Percentiles rank a stretch among this genome's conserved stretches.
These are phyloP conservation scores for Papiliotrema flavescens DNA, from an alignment of 1,284 basidiomycete species.

Conservation along the genomic window DNA sequence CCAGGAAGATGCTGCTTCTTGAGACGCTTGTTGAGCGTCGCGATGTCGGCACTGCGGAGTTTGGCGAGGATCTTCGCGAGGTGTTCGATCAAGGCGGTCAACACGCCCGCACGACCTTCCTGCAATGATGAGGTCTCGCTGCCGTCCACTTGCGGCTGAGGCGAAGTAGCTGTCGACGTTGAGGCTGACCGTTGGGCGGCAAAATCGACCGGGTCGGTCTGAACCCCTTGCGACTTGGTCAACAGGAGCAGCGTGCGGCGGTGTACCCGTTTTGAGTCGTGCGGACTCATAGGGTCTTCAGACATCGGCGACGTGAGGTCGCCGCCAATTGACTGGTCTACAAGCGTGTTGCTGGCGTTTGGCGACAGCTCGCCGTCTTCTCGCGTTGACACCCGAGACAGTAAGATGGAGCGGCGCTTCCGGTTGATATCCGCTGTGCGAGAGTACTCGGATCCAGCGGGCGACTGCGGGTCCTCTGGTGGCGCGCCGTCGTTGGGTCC, in stretches of 20 bases:
- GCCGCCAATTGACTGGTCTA: constrained; percentile 17
- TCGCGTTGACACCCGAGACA: constrained; percentile 22
- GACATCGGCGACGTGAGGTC: constrained; percentile 23
- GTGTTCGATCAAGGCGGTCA: constrained; percentile 62
- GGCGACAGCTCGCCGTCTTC: constrained; percentile 26
- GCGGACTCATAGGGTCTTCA: constrained; percentile 14
- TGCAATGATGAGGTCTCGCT: constrained; percentile 36
- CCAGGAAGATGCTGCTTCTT: constrained; percentile 82
- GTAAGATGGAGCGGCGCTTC: constrained; percentile 39
- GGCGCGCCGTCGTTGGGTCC: constrained; percentile 8
- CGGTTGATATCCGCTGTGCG: constrained; percentile 23
- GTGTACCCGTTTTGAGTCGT: constrained; percentile 23
- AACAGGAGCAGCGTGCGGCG: constrained; percentile 57
- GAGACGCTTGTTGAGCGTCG: constrained; percentile 80
- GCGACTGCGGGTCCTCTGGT: constrained; percentile 26
- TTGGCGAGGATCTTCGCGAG: constrained; percentile 63
- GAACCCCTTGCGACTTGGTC: constrained; percentile 64
- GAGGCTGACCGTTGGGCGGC: constrained; percentile 1
- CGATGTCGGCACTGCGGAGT: constrained; percentile 76
- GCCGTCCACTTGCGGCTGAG: constrained; percentile 16
- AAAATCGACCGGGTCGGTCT: constrained; percentile 59
- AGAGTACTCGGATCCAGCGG: constrained; percentile 30
- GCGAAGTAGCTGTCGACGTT: constrained; percentile 17
- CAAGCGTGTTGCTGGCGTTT: constrained; percentile 18
- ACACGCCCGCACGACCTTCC: constrained; percentile 12